These are phyloP conservation scores for Cymbopogon flexuosus DNA, from an alignment of 202 grass and related monocot genomes.

Conservation along the genomic window DNA sequence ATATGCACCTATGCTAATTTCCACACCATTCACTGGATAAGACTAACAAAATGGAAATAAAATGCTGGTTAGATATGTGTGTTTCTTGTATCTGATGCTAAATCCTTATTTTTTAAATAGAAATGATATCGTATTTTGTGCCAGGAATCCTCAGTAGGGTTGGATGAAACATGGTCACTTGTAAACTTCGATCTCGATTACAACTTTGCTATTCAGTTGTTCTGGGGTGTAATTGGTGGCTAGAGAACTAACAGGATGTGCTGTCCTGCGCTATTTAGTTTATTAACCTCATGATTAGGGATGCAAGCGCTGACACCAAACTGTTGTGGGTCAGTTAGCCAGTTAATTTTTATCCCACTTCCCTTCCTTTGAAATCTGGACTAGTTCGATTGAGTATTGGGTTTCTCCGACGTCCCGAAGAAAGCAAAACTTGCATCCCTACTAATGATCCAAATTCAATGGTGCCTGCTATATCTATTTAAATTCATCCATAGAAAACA, in stretches of 20 bases:
- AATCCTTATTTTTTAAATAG: not conserved
- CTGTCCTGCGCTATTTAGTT: not conserved
- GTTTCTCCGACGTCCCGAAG: not conserved
- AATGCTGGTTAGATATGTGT: not conserved
- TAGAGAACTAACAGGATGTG: not conserved
- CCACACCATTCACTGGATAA: not conserved
- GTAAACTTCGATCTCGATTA: not conserved
- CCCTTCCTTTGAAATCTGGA: not conserved
- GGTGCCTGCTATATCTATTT: not conserved
- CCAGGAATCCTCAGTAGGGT: not conserved
- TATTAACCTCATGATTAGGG: not conserved
- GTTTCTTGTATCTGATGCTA: not conserved
- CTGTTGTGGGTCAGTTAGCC: not conserved
- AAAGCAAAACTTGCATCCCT: not conserved
- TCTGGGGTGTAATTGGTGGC: not conserved
- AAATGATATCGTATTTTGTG: not conserved
- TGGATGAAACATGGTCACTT: not conserved
- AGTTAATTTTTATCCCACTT: not conserved
- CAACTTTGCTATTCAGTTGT: not conserved
- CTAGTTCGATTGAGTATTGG: not conserved
- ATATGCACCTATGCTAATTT: not conserved
- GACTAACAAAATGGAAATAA: not conserved
- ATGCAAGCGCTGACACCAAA: not conserved
- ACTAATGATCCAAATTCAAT: not conserved
- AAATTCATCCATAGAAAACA: not conserved